A percentile compares a stretch with the other conserved stretches of the same genome.
Conservation (phyloP, 2,329 filamentous ascomycete genomes). For the Graphiopsis chlorocephala region DNA sequence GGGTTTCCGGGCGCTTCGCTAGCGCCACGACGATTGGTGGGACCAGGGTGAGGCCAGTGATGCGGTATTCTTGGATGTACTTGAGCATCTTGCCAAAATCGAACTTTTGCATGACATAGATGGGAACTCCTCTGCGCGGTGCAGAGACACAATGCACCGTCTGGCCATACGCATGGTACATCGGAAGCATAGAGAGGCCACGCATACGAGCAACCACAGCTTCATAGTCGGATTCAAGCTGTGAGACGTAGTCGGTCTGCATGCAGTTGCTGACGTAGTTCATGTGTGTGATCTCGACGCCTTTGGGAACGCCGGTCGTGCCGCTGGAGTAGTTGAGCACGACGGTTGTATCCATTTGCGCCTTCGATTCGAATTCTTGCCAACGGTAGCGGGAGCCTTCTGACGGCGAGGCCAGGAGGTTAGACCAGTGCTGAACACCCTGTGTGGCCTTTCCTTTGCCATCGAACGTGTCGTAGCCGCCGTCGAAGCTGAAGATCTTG, state of each 20-base stretch:
- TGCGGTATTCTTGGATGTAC: slow-evolving; percentile 64
- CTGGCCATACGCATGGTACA: slow-evolving; percentile 62
- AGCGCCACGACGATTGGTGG: slow-evolving; percentile 74
- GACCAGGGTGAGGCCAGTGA: slow-evolving; percentile 66
- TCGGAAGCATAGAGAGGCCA: slow-evolving; percentile 68
- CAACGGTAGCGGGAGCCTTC: slow-evolving; percentile 62
- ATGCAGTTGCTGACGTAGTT: slow-evolving; percentile 71
- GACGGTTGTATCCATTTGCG: slow-evolving; percentile 54
- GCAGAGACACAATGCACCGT: slow-evolving; percentile 64
- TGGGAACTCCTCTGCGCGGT: slow-evolving; percentile 56
- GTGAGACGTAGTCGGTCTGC: slow-evolving; percentile 54
- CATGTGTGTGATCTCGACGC: slow-evolving; percentile 75
- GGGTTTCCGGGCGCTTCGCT: slow-evolving; percentile 66
- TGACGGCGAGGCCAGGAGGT: slow-evolving; percentile 52
- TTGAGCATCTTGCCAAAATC: slow-evolving; percentile 71
- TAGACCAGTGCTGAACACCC: slow-evolving; percentile 61
- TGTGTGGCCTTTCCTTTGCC: slow-evolving; percentile 32
- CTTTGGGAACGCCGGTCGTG: slow-evolving; percentile 80
- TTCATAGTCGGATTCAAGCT: slow-evolving; percentile 50
- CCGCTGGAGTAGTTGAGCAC: slow-evolving; percentile 77
- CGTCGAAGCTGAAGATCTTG: slow-evolving; percentile 66
- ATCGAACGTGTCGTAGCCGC: slow-evolving; percentile 46
- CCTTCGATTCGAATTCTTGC: slow-evolving; percentile 53
- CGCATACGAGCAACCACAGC: slow-evolving; percentile 42
- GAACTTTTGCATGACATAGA: slow-evolving; percentile 77